Evolutionary conservation across 345 rosid species (phyloP).

Genomic region (Gossypium herbaceum): DNA sequence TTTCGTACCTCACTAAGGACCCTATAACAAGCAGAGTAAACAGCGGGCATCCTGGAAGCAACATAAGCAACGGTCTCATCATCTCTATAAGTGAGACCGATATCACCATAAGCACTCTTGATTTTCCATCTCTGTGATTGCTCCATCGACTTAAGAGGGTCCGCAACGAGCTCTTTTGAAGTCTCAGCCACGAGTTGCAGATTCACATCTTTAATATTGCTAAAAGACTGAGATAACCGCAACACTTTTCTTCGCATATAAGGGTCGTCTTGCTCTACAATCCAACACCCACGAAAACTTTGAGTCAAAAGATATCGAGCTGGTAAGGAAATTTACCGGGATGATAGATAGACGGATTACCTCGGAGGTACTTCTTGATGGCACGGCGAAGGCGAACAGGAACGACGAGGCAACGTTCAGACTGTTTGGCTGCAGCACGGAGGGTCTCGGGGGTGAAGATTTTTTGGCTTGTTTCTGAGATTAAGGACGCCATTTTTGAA

Average conservation of each 20-base stretch:
- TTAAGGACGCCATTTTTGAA: constrained; percentile 36
- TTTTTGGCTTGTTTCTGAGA: constrained; percentile 39
- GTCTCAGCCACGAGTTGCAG: constrained; percentile 45
- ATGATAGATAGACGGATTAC: constrained; percentile 15
- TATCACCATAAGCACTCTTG: constrained; percentile 76
- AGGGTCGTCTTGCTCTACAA: constrained; percentile 75
- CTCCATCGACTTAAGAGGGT: constrained; percentile 77
- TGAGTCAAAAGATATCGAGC: background rate
- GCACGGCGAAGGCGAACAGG: constrained; percentile 91
- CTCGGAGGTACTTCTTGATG: constrained; percentile 73
- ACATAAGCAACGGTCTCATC: constrained; percentile 85
- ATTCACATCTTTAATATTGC: constrained; percentile 61
- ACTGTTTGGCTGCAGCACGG: constrained; percentile 68
- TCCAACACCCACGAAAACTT: background rate
- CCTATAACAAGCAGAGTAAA: constrained; percentile 78
- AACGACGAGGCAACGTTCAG: constrained; percentile 57
- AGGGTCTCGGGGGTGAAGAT: constrained; percentile 52
- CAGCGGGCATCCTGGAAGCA: constrained; percentile 97
- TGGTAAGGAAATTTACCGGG: background rate
- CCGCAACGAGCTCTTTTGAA: constrained; percentile 64
- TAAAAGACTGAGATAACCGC: constrained; percentile 63
- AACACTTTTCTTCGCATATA: constrained; percentile 76
- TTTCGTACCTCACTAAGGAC: constrained; percentile 64
- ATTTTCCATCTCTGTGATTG: constrained; percentile 81
- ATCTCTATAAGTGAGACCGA: constrained; percentile 68